phyloP scores from a whole-genome alignment of 305 asterid genomes.

The Ilex paraguariensis region DNA sequence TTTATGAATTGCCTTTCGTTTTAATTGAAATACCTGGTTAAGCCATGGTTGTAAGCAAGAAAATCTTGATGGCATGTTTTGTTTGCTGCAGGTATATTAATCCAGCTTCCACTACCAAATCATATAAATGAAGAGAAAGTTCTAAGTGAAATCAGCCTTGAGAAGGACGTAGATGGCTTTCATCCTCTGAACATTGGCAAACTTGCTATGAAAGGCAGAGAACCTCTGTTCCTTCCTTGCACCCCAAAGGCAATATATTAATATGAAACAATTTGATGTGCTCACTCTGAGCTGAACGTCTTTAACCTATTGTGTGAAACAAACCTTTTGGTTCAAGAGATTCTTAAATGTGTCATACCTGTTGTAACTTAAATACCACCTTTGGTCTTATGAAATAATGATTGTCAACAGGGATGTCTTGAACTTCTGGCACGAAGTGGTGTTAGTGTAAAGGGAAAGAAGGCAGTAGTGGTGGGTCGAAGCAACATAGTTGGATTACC shows the following conservation, averaged over 20 bases:
- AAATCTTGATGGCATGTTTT: not conserved
- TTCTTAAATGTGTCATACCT: no score
- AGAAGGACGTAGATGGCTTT: conserved; percentile 93
- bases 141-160: conserved; percentile 68
- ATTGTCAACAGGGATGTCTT: conserved; percentile 63
- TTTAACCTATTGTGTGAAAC: not conserved
- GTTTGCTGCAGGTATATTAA: conserved; percentile 33
- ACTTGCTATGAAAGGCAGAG: conserved; percentile 98
- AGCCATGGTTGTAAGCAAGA: not conserved
- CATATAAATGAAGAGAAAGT: conserved; percentile 86
- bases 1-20: not conserved
- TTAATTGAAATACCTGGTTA: no score
- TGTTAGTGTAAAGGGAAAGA: conserved; percentile 68
- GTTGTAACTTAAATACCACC: no score
- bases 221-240: conserved; percentile 89
- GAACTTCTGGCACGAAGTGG: conserved; percentile 84
- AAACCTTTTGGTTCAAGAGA: no score
- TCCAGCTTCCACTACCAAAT: conserved; percentile 90
- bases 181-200: conserved; percentile 93
- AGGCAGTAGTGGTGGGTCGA: conserved; percentile 92
- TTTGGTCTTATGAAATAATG: not conserved
- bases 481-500: conserved; percentile 92
- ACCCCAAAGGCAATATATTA: conserved; percentile 71
- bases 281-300: not conserved
- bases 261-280: not conserved